Conservation (phyloP, 306 rosid genomes). For the Nissolia schottii region DNA sequence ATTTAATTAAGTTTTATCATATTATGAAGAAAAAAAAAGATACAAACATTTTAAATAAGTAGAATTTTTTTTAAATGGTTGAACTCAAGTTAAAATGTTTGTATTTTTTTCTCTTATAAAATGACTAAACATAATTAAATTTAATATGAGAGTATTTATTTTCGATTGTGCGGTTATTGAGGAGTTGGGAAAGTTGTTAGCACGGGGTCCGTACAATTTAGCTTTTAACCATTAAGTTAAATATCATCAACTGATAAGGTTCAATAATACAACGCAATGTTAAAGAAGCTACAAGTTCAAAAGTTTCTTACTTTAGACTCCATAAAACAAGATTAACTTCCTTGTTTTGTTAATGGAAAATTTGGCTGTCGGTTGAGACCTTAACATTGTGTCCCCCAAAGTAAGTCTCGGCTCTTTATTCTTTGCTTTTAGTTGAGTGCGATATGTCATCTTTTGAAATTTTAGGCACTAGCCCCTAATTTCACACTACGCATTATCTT, state of each 20-base stretch:
- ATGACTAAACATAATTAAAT: too few relatives aligned
- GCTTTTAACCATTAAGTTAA: not conserved
- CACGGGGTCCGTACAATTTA: not conserved
- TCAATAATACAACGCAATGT: not conserved
- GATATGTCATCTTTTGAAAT: constrained; percentile 37
- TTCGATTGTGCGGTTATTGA: not conserved
- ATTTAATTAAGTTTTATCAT: too few relatives aligned
- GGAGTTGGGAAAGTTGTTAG: not conserved
- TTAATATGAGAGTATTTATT: too few relatives aligned
- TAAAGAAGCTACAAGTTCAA: not conserved
- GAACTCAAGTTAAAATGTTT: too few relatives aligned
- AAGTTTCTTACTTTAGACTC: not conserved
- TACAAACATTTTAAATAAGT: too few relatives aligned
- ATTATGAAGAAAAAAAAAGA: too few relatives aligned
- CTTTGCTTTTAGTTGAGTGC: constrained; percentile 28
- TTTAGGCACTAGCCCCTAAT: constrained; percentile 9
- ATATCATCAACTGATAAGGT: not conserved
- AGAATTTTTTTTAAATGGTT: too few relatives aligned
- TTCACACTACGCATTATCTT: constrained; percentile 1
- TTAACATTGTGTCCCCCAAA: constrained; percentile 31
- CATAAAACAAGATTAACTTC: not conserved
- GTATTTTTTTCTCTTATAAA: too few relatives aligned
- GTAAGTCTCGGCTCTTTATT: not conserved
- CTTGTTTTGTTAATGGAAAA: constrained; percentile 15
- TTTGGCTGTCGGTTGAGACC: constrained; percentile 24